Base-by-base conservation (phyloP, 106 monocot genomes). In the Dioscorea dumetorum region DNA sequence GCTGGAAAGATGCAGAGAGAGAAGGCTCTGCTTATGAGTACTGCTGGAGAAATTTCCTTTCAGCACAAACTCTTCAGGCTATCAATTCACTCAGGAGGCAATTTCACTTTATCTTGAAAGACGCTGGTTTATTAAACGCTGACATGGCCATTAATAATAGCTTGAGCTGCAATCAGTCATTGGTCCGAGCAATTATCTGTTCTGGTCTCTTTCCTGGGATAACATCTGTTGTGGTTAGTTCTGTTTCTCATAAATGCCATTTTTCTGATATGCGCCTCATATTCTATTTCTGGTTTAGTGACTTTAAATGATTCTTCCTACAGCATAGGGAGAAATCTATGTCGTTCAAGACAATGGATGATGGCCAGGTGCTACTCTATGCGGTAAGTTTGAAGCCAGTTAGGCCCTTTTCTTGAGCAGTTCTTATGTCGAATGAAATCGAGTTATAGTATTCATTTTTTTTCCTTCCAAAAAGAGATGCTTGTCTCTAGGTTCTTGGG, bases 261-360 rank as follows among this genome's bases (percentile, higher is more conserved):
- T 54, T 50, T 67, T 66, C 18, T 9, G 56, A 21, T 60, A n/a
- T 67, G 23, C 10, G 15, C 13, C 20, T 56, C 33, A 34, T 32
- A 13, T 20, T 16, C 62, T 35, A 34, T 4, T 34, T 57, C 18
- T 70, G 13, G 54, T 0, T 19, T 19, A 54, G 54, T 54, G 54
- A 9, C 22, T 22, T 16, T 1, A 49, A 67, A 5, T 70, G 66
- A 48, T 24, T 14, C 23, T 67, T 41, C 70, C 1, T 88, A 76
- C 69, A 93, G 99, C 93, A 93, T 62, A 82, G 99, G 68, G 99
- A 99, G 81, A 99, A 83, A 52, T 87, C 99, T 13, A 85, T 93
- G 90, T 93, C 99, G 54, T 99, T 93, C 79, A 99, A 99, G 74
- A 93, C 99, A 34, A 90, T 99, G 92, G 93, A 99, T 81, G 93